Base-by-base conservation (phyloP, 2,329 filamentous ascomycete species). In the Scytalidium sp. region DNA sequence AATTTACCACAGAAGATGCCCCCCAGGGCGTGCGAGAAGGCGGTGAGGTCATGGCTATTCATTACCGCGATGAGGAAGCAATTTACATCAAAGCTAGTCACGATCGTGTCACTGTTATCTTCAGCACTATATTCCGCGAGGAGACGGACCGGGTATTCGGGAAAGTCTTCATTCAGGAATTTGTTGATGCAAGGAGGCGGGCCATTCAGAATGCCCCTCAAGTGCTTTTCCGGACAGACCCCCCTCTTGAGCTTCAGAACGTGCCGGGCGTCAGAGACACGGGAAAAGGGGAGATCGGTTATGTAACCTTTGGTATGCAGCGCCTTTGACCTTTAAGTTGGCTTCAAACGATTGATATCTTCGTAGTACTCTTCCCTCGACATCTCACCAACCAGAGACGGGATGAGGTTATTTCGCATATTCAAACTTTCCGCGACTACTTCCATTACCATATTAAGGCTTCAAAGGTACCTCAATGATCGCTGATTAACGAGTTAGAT, bases 381-480 rank as follows among this genome's bases (percentile, higher is more conserved):
- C 95, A 99, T 71, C 78, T 99, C 58, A 93, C 91, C 13, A 84
- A 85, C 13, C 90, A 97, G 70, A 84, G 91, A 66, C 90, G 95
- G 75, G 87, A 89, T 53, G 92, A 97, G 59, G 92, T 95, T 67
- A 99, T 99, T 61, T 97, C 92, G 45, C 95, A 99, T 70, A 97
- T 99, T 63, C 95, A 99, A 74, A 99, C 94, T 13, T 99, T 99
- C 88, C 89, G 94, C 59, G 94, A 99, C 68, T 99, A 99, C 73
- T 99, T 99, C 79, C 94, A 99, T 72, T 99, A 99, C 71, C 94
- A 99, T 72, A 99, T 99, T 74, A 99, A 99, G 75, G 95, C 94
- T 23, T 97, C 92, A 55, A 99, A 99, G 79, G 83, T 84, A 69
- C 46, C 56, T 39, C 13, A 17, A 23, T 11, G 7, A 41, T 9